Percentiles rank a stretch among this genome's conserved stretches.
phyloP scores from a whole-genome alignment of 202 grass and related monocot species.

The Elaeis oleifera region DNA sequence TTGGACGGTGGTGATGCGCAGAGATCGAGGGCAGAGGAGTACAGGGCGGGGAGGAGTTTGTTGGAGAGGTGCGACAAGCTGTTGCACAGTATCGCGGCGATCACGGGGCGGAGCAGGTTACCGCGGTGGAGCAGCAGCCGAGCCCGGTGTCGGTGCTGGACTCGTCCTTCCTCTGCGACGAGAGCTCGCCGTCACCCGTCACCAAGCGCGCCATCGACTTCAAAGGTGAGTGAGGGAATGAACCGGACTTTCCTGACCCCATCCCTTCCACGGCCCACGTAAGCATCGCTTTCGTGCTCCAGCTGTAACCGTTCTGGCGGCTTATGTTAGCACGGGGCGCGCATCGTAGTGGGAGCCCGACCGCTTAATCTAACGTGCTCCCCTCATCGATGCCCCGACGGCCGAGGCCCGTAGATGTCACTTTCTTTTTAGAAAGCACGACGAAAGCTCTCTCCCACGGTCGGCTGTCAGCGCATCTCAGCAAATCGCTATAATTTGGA shows the following conservation, averaged over 20 bases:
- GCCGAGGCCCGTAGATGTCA: no score
- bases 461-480: no score
- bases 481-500: no score
- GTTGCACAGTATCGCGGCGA: slow-evolving; percentile 17
- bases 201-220: slow-evolving; percentile 15
- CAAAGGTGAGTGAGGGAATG: slow-evolving; percentile 1
- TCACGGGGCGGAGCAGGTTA: slow-evolving; percentile 2
- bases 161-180: slow-evolving; percentile 1
- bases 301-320: slow-evolving; percentile 5
- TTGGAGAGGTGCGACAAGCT: slow-evolving; percentile 23
- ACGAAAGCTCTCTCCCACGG: no score
- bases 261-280: no score
- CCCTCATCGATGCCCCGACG: no score
- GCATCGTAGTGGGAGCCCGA: no score
- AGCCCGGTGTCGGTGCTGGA: slow-evolving; percentile 28
- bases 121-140: slow-evolving; percentile 21
- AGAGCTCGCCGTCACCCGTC: slow-evolving; percentile 6
- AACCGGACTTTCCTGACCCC: background rate
- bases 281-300: background rate
- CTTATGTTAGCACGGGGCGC: background rate
- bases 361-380: no score
- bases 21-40: slow-evolving; percentile 7
- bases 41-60: slow-evolving; percentile 6
- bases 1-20: background rate
- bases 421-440: no score